These are phyloP conservation scores for Pichia phayaonensis DNA, from an alignment of 805 yeast species.

Conservation along the genomic window DNA sequence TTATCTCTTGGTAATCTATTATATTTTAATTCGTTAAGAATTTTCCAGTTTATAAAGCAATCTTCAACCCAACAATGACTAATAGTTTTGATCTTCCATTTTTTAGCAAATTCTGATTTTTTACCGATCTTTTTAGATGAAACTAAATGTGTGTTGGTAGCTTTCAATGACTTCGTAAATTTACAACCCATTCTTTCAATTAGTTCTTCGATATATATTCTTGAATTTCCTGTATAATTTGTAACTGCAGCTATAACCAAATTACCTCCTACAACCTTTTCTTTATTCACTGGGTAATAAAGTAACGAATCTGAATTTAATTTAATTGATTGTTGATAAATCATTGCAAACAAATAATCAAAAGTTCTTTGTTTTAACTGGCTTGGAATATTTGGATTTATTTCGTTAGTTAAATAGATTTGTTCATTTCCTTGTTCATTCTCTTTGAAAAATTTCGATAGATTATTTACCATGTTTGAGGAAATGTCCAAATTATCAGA, in stretches of 20 bases:
- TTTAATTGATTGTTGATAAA: conserved; percentile 47
- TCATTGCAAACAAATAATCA: conserved; percentile 68
- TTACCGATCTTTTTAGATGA: conserved; percentile 62
- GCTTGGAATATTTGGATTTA: conserved; percentile 36
- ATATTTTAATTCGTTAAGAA: conserved; percentile 43
- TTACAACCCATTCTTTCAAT: conserved; percentile 66
- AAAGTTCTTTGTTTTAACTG: conserved; percentile 36
- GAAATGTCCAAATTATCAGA: conserved; percentile 1
- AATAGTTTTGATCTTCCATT: conserved; percentile 60
- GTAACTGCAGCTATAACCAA: conserved; percentile 59
- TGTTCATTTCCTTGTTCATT: not conserved
- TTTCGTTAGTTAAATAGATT: not conserved
- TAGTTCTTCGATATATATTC: conserved; percentile 60
- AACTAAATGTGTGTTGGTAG: conserved; percentile 63
- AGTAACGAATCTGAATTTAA: conserved; percentile 46
- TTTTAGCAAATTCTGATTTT: conserved; percentile 65
- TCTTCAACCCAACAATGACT: conserved; percentile 90
- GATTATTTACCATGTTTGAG: not conserved
- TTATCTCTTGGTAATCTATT: conserved; percentile 31
- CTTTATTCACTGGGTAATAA: conserved; percentile 59
- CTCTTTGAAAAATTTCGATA: not conserved
- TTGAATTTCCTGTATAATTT: conserved; percentile 78
- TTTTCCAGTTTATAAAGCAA: conserved; percentile 55
- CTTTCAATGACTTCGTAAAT: conserved; percentile 54
- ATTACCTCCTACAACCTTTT: conserved; percentile 45